A percentile compares a stretch with the other conserved stretches of the same genome.
phyloP scores from a whole-genome alignment of 2,329 filamentous ascomycete genomes.

The Nemania sp. region DNA sequence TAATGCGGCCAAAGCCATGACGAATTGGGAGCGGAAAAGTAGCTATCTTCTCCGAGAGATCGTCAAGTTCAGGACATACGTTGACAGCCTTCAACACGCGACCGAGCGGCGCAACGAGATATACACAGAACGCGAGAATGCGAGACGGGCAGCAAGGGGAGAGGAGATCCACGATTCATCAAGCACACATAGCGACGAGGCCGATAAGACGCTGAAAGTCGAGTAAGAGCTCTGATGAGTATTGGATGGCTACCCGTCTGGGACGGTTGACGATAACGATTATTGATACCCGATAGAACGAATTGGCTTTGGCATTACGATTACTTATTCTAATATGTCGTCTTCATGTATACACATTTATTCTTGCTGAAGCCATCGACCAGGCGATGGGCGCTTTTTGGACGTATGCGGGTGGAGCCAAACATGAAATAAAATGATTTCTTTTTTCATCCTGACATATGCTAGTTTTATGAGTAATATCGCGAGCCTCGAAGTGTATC shows the following conservation, averaged over 20 bases:
- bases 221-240: conserved; percentile 16
- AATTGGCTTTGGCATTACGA: conserved; percentile 13
- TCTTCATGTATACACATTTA: conserved; percentile 11
- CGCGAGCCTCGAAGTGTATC: too few species aligned
- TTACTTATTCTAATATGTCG: conserved; percentile 1
- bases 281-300: conserved; percentile 28
- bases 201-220: conserved; percentile 24
- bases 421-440: neutral
- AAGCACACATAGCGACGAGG: conserved; percentile 21
- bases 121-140: conserved; percentile 61
- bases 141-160: conserved; percentile 52
- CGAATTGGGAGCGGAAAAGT: conserved; percentile 96
- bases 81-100: conserved; percentile 78
- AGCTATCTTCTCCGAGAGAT: conserved; percentile 90
- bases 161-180: conserved; percentile 46
- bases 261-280: conserved; percentile 24
- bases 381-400: neutral
- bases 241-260: conserved; percentile 1
- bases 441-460: too few species aligned
- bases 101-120: conserved; percentile 71
- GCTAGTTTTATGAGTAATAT: too few species aligned
- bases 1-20: conserved; percentile 83
- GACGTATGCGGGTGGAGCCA: neutral
- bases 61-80: conserved; percentile 95
- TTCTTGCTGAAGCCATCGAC: neutral